Evolutionary conservation across 345 rosid species (phyloP).

Genomic region (Aquilaria sinensis): DNA sequence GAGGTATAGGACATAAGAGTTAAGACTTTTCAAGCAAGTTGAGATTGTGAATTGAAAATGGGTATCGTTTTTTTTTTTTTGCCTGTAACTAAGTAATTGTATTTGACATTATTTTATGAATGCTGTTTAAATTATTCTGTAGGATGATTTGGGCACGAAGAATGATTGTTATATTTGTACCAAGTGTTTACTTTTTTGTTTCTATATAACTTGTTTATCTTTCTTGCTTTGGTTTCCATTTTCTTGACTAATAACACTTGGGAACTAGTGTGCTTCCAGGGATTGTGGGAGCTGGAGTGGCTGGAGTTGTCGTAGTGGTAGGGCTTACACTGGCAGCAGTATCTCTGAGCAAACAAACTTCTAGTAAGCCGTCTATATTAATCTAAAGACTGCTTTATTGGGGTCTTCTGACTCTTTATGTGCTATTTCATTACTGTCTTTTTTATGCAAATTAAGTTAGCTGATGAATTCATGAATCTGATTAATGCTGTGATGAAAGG

Average conservation of each 20-base stretch:
- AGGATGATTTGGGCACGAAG: neutral
- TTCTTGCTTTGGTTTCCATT: constrained; percentile 7
- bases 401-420: neutral
- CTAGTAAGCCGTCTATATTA: constrained; percentile 44
- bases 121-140: neutral
- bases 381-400: neutral
- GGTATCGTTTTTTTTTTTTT: neutral
- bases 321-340: constrained; percentile 60
- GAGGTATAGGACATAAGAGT: constrained; percentile 38
- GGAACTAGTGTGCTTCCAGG: constrained; percentile 81
- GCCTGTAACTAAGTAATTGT: neutral
- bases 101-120: neutral
- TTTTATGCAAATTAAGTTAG: neutral
- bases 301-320: constrained; percentile 48
- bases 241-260: constrained; percentile 58
- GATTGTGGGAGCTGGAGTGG: constrained; percentile 68
- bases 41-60: too few relatives aligned
- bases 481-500: neutral
- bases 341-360: constrained; percentile 44
- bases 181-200: neutral
- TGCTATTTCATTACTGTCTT: neutral
- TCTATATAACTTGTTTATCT: neutral
- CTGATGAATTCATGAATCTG: neutral
- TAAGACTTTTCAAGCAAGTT: neutral
- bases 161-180: neutral